Percentiles rank a stretch among this genome's conserved stretches.
Evolutionary conservation across 2,329 filamentous ascomycete genomes (phyloP).

Genomic region (Fusarium lyarnte): DNA sequence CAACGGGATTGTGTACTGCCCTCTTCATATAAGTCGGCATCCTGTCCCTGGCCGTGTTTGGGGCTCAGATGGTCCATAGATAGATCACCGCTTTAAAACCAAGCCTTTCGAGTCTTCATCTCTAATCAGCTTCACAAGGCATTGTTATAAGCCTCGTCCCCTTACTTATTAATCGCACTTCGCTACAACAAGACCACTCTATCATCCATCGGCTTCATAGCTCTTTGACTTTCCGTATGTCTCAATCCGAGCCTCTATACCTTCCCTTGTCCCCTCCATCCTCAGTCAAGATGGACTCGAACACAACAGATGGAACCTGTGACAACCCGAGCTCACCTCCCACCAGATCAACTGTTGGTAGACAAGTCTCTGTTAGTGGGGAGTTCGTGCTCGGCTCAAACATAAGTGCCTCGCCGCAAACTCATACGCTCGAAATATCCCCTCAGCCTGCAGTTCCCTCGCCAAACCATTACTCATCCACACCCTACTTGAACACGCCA

Average conservation of each 20-base stretch:
- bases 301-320: conserved; percentile 40
- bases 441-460: conserved; percentile 37
- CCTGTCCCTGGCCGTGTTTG: conserved; percentile 43
- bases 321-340: conserved; percentile 43
- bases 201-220: conserved; percentile 30
- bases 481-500: conserved; percentile 37
- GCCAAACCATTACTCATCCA: conserved; percentile 38
- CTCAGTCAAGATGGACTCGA: conserved; percentile 45
- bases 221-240: conserved; percentile 43
- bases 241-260: conserved; percentile 43
- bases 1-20: conserved; percentile 40
- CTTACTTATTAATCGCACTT: conserved; percentile 34
- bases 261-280: conserved; percentile 43
- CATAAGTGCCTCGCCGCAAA: conserved; percentile 40
- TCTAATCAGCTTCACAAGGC: conserved; percentile 34
- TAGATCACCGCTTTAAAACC: conserved; percentile 41
- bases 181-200: conserved; percentile 33
- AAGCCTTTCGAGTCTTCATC: conserved; percentile 35
- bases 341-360: conserved; percentile 40
- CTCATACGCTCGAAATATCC: conserved; percentile 29
- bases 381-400: conserved; percentile 33
- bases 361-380: conserved; percentile 33
- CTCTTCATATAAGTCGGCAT: conserved; percentile 47
- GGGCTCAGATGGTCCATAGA: conserved; percentile 46
- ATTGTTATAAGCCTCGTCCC: conserved; percentile 35